phyloP scores from a whole-genome alignment of 176 grass and related monocot genomes.

The Zea mays region Zm-B73-REFERENCE-NAM-5.0 NC_050098.1:13686001-13686500 shows the following conservation, averaged over 20 bases:
- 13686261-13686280: not conserved
- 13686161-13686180: slow-evolving; percentile 16
- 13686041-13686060: not conserved
- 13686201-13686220: not conserved
- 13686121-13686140: slow-evolving; percentile 10
- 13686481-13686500: no score
- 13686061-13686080: not conserved
- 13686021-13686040: not conserved
- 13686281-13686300: slow-evolving; percentile 18
- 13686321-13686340: not conserved
- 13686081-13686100: not conserved
- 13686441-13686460: no score
- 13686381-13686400: not conserved
- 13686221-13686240: slow-evolving; percentile 30
- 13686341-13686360: slow-evolving; percentile 17
- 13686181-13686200: not conserved
- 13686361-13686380: not conserved
- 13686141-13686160: not conserved
- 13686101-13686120: slow-evolving; percentile 14
- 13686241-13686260: slow-evolving; percentile 19
- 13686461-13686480: no score
- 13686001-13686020: slow-evolving; percentile 24
- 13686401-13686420: not conserved
- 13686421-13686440: not conserved
- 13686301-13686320: not conserved